These are phyloP conservation scores for Bathelium albidoporum DNA, from an alignment of 495 filamentous ascomycete species.

Conservation along the genomic window DNA sequence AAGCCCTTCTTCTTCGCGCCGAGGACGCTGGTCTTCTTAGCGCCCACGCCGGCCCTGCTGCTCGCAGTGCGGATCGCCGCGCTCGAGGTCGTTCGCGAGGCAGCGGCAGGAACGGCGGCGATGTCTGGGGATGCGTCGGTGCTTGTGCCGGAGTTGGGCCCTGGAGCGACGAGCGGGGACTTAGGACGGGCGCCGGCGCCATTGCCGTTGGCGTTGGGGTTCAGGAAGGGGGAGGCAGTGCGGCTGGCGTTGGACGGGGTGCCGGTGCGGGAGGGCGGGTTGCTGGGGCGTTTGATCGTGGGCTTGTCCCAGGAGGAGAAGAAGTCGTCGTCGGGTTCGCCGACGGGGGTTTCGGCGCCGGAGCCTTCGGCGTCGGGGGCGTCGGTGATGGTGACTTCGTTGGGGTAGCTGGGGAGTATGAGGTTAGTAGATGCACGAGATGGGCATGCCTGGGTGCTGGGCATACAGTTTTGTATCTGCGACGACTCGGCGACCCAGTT, in stretches of 20 bases:
- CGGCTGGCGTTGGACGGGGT: constrained; percentile 77
- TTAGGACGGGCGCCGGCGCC: constrained; percentile 58
- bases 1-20: constrained; percentile 79
- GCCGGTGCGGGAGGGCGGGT: constrained; percentile 80
- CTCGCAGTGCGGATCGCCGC: constrained; percentile 49
- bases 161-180: constrained; percentile 71
- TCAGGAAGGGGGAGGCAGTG: constrained; percentile 82
- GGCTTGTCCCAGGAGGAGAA: constrained; percentile 99
- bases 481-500: constrained; percentile 72
- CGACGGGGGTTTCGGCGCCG: constrained; percentile 58
- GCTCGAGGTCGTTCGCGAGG: constrained; percentile 62
- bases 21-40: constrained; percentile 32
- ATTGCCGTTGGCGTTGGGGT: constrained; percentile 56
- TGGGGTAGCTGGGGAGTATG: constrained; percentile 53
- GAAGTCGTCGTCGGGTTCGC: constrained; percentile 82
- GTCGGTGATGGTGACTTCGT: constrained; percentile 79
- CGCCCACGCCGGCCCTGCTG: background rate
- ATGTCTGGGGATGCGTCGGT: constrained; percentile 38
- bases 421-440: background rate
- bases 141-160: constrained; percentile 11
- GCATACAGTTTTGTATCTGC: constrained; percentile 70
- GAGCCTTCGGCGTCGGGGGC: constrained; percentile 48
- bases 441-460: constrained; percentile 7
- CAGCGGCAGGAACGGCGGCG: constrained; percentile 39
- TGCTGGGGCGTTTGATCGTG: constrained; percentile 89